Conservation (phyloP, 345 rosid genomes). For the Salix arbutifolia region DNA sequence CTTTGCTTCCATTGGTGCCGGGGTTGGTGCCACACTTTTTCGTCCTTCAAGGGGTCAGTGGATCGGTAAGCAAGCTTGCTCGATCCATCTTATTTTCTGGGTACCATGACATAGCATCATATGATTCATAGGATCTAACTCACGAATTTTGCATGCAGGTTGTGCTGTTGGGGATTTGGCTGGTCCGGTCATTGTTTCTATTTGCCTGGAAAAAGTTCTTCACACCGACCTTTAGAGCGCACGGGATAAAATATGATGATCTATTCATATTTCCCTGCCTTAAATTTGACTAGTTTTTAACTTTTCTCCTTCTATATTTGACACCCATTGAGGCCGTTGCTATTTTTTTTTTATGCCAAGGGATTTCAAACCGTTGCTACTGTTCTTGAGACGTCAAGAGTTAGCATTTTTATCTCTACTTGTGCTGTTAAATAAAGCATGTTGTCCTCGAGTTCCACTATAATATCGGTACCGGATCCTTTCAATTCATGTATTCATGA, state of each 20-base stretch:
- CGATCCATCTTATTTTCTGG: neutral
- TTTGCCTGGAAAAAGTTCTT: constrained; percentile 63
- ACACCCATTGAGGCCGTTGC: neutral
- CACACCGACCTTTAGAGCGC: constrained; percentile 37
- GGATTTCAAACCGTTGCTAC: neutral
- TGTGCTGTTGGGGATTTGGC: constrained; percentile 80
- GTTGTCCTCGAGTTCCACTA: too few relatives aligned
- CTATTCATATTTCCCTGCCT: neutral
- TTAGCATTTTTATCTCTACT: neutral
- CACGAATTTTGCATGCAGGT: constrained; percentile 37
- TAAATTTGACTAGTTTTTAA: constrained; percentile 1
- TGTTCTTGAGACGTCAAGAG: too few relatives aligned
- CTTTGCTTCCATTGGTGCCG: constrained; percentile 92
- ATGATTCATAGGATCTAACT: neutral
- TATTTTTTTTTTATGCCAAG: neutral
- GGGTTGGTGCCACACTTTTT: constrained; percentile 62
- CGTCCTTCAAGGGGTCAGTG: constrained; percentile 89
- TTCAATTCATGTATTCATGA: too few relatives aligned
- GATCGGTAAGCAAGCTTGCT: constrained; percentile 60
- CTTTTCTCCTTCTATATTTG: neutral
- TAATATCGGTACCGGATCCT: too few relatives aligned
- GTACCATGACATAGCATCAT: neutral
- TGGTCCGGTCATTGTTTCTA: constrained; percentile 62
- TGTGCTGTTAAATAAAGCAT: too few relatives aligned
- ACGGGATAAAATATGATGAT: neutral